phyloP scores from a whole-genome alignment of 23 red algal genomes.

The Agarophyton chilense region DNA sequence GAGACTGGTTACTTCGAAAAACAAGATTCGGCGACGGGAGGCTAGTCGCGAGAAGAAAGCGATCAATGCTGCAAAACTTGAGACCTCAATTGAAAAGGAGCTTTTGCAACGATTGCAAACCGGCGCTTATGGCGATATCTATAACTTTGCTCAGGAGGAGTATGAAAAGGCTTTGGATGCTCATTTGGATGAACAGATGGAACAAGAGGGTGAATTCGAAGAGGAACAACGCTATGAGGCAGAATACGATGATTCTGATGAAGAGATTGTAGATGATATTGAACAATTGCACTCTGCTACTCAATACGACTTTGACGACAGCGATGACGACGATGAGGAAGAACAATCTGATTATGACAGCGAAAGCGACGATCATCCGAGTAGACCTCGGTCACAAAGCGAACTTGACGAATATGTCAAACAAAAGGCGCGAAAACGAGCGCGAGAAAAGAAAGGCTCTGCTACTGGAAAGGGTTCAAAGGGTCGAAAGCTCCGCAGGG shows the following conservation, averaged over 20 bases:
- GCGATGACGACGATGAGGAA: slow-evolving; percentile 17
- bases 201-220: slow-evolving; percentile 27
- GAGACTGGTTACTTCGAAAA: slow-evolving; percentile 80
- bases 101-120: slow-evolving; percentile 75
- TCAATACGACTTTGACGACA: slow-evolving; percentile 62
- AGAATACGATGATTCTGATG: slow-evolving; percentile 62
- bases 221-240: slow-evolving; percentile 67
- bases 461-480: background rate
- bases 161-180: slow-evolving; percentile 88
- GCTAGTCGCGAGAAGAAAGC: slow-evolving; percentile 82
- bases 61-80: slow-evolving; percentile 74
- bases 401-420: slow-evolving; percentile 27
- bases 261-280: slow-evolving; percentile 39
- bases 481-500: slow-evolving; percentile 34
- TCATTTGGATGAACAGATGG: slow-evolving; percentile 54
- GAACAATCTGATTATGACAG: background rate
- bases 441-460: background rate
- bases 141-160: slow-evolving; percentile 85
- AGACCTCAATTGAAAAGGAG: slow-evolving; percentile 85
- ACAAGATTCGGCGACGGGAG: slow-evolving; percentile 87
- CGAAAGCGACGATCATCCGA: background rate
- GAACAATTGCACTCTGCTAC: slow-evolving; percentile 5
- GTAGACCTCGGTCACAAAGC: background rate
- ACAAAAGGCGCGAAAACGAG: slow-evolving; percentile 29
- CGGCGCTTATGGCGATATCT: slow-evolving; percentile 92